Evolutionary conservation across 805 yeast species (phyloP).

Genomic region (Starmera dryadoides): DNA sequence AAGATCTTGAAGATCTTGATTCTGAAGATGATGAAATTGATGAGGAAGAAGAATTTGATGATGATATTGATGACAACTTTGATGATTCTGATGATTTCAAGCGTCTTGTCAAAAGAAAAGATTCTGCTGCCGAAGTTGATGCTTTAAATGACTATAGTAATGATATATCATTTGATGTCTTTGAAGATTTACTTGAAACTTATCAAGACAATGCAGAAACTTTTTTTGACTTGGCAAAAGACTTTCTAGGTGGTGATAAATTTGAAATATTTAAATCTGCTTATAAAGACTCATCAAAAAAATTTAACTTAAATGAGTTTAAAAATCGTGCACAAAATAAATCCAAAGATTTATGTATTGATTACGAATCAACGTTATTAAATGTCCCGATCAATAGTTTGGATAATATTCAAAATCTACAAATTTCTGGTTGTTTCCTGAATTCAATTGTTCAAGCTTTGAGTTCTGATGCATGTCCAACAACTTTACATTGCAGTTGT

Average conservation of each 20-base stretch:
- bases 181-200: conserved; percentile 4
- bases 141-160: conserved; percentile 1
- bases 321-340: not conserved
- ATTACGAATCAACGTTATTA: conserved; percentile 1
- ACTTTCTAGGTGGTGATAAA: conserved; percentile 3
- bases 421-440: conserved; percentile 5
- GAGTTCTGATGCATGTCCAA: conserved; percentile 3
- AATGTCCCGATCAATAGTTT: not conserved
- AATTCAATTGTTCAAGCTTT: conserved; percentile 1
- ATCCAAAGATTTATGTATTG: conserved; percentile 2
- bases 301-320: not conserved
- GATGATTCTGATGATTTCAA: not conserved
- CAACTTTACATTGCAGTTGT: conserved; percentile 6
- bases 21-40: conserved; percentile 2
- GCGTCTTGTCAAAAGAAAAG: not conserved
- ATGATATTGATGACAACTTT: conserved; percentile 1
- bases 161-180: conserved; percentile 4
- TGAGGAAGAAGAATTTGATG: conserved; percentile 1
- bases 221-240: conserved; percentile 2
- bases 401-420: conserved; percentile 1
- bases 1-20: not conserved
- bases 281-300: conserved; percentile 5
- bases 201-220: conserved; percentile 2
- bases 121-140: conserved; percentile 1
- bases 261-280: conserved; percentile 4